Percentiles rank a stretch among this genome's conserved stretches.
These are phyloP conservation scores for Crotalaria pallida DNA, from an alignment of 306 rosid genomes.

Conservation along the genomic window DNA sequence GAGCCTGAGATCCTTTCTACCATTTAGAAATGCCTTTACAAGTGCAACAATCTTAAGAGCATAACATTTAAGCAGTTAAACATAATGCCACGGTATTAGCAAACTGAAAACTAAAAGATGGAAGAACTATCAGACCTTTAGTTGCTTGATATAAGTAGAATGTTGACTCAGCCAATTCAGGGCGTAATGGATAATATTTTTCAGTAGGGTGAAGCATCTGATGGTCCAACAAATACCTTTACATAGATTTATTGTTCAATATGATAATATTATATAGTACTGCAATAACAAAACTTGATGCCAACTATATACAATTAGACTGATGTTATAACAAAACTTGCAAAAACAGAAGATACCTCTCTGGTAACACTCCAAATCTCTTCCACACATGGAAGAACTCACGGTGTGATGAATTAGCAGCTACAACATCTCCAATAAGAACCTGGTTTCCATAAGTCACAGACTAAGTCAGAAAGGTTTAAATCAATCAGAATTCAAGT, in stretches of 20 bases:
- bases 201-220: slow-evolving; percentile 96
- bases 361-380: slow-evolving; percentile 85
- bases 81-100: background rate
- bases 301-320: slow-evolving; percentile 12
- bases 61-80: background rate
- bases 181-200: slow-evolving; percentile 91
- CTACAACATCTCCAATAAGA: slow-evolving; percentile 84
- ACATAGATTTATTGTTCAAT: slow-evolving; percentile 33
- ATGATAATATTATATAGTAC: slow-evolving; percentile 19
- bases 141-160: slow-evolving; percentile 96
- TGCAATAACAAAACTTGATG: slow-evolving; percentile 11
- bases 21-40: background rate
- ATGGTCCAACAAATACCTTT: slow-evolving; percentile 89
- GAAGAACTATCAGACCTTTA: slow-evolving; percentile 55
- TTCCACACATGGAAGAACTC: slow-evolving; percentile 88
- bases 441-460: slow-evolving; percentile 48
- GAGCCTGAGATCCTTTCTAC: background rate
- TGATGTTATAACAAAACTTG: background rate
- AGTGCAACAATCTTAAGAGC: slow-evolving; percentile 10
- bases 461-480: slow-evolving; percentile 28
- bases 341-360: slow-evolving; percentile 55
- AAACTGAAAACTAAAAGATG: slow-evolving; percentile 15
- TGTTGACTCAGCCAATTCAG: slow-evolving; percentile 97
- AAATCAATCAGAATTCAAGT: background rate
- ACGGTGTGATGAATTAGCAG: slow-evolving; percentile 93